Base-by-base conservation (phyloP, 139 green algal genomes). In the Haematococcus lacustris region DNA sequence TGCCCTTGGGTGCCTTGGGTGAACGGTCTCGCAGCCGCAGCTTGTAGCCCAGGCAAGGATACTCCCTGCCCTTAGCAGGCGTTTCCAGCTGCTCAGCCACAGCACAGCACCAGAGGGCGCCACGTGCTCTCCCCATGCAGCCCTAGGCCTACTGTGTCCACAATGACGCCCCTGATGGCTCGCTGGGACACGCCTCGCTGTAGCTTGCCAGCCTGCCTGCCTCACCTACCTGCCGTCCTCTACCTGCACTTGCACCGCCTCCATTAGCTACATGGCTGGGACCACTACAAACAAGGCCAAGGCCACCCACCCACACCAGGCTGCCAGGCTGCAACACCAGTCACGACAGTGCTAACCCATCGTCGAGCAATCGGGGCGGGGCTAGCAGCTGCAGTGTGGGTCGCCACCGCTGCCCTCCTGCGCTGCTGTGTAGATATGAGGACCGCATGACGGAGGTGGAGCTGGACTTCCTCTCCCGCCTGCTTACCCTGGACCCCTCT, bases 401-500 rank as follows among this genome's bases (percentile, higher is more conserved):
- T 57, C n/a, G 47, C 13, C n/a, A n/a, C 13, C 13, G 13, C 13
- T 21, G 47, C 21, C 13, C 47, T 57, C 47, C 21, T 57, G 47
- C 21, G 13, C 13, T 57, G 47, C 47, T 57, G 13, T 28, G 34
- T 32, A 61, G 73, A 26, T 85, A 85, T 60, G 68, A 80, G 51
- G 79, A 73, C 69, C 80, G 74, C 65, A 72, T 85, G 62, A 71
- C 73, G 0, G 73, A 80, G 38, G 66, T 80, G 50, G 80, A 85
- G 51, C 70, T 85, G 35, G 73, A 78, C 60, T 85, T 85, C 80
- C 68, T 85, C 66, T 34, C 34, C 0, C 53, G 73, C 3, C 76
- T 85, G 33, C 76, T 88, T 17, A 53, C 78, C 6, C 89, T 90
- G 83, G 81, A 92, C 71, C 87, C 87, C 2, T 47, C 64, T 0